Evolutionary conservation across 2,329 filamentous ascomycete genomes (phyloP).

Genomic region (Biscogniauxia sp.): DNA sequence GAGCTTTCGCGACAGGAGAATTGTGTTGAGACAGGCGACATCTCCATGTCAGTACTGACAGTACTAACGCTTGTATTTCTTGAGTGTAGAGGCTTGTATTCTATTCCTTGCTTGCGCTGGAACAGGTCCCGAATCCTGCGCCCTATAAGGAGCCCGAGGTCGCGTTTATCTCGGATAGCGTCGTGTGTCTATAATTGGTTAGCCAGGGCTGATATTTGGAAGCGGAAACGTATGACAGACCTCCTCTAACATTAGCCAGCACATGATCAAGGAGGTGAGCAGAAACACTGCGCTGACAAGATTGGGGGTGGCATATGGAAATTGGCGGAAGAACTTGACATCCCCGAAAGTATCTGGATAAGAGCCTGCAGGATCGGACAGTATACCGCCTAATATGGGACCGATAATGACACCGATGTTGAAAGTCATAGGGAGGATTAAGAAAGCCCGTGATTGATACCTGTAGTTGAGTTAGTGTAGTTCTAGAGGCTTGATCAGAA

Average conservation of each 20-base stretch:
- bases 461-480: slow-evolving; percentile 20
- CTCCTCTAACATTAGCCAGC: slow-evolving; percentile 53
- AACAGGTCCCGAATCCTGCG: slow-evolving; percentile 33
- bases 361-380: slow-evolving; percentile 44
- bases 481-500: background rate
- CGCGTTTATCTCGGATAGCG: slow-evolving; percentile 38
- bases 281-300: slow-evolving; percentile 50
- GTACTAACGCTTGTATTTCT: slow-evolving; percentile 27
- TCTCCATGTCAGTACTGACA: slow-evolving; percentile 25
- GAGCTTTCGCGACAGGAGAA: slow-evolving; percentile 13
- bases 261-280: slow-evolving; percentile 39
- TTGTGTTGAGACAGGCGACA: slow-evolving; percentile 25
- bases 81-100: slow-evolving; percentile 36
- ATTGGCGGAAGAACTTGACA: slow-evolving; percentile 44
- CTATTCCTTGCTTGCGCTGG: slow-evolving; percentile 21
- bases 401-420: slow-evolving; percentile 64
- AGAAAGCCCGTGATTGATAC: slow-evolving; percentile 42
- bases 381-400: slow-evolving; percentile 47
- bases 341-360: slow-evolving; percentile 46
- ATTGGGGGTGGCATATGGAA: slow-evolving; percentile 55
- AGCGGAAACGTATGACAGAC: slow-evolving; percentile 24
- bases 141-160: slow-evolving; percentile 43
- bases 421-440: slow-evolving; percentile 64
- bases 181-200: slow-evolving; percentile 43
- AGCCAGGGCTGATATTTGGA: background rate